These are phyloP conservation scores for Malassezia vespertilionis DNA, from an alignment of 1,284 basidiomycete species.

Conservation along the genomic window DNA sequence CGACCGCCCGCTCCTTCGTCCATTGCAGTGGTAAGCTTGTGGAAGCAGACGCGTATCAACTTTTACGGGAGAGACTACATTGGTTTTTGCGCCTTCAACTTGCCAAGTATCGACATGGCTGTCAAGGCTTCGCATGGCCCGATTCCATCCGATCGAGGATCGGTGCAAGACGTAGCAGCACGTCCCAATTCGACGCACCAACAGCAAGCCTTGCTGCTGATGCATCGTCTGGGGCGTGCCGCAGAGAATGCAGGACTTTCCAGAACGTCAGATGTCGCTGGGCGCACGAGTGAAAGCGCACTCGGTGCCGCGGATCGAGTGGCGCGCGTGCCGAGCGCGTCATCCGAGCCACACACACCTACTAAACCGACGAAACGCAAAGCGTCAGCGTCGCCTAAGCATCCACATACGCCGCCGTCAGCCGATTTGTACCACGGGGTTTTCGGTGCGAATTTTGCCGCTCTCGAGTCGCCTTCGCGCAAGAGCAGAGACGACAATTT, in stretches of 20 bases:
- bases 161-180: background rate
- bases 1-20: too few relatives aligned
- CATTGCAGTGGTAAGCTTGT: too few relatives aligned
- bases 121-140: too few relatives aligned
- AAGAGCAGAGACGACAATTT: background rate
- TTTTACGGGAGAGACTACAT: too few relatives aligned
- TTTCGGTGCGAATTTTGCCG: background rate
- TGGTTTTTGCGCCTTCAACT: too few relatives aligned
- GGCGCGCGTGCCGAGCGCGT: background rate
- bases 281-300: background rate
- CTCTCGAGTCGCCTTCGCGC: background rate
- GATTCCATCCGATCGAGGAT: too few relatives aligned
- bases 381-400: background rate
- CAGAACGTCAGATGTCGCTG: too few relatives aligned
- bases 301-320: background rate
- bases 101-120: too few relatives aligned
- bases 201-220: conserved; percentile 7
- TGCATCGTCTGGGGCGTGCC: conserved; percentile 5
- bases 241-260: conserved; percentile 10
- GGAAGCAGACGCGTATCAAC: too few relatives aligned
- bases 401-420: background rate
- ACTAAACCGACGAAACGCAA: background rate
- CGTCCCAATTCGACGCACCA: background rate
- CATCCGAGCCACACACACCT: background rate
- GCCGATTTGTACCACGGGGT: conserved; percentile 7